A percentile compares a stretch with the other conserved stretches of the same genome.
Evolutionary conservation across 305 asterid species (phyloP).

Genomic region (Rubia peregrina): DNA sequence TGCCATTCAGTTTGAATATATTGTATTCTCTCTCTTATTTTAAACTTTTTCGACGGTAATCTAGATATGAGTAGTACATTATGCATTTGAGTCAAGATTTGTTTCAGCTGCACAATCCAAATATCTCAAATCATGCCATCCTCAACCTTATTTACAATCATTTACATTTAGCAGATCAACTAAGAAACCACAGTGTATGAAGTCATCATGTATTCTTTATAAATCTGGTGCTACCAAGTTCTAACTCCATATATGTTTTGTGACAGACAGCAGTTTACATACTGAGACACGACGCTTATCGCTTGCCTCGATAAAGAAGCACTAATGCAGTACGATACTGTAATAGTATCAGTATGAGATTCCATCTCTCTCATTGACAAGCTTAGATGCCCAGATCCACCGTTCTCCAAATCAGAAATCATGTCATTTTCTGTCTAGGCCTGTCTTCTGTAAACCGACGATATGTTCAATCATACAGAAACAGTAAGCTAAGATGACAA

Average conservation of each 20-base stretch:
- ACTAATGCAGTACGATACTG: too few species aligned
- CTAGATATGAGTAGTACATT: too few species aligned
- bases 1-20: too few species aligned
- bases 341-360: too few species aligned
- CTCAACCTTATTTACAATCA: neutral
- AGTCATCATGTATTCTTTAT: too few species aligned
- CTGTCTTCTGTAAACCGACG: conserved; percentile 35
- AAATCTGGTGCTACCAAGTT: too few species aligned
- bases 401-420: conserved; percentile 8
- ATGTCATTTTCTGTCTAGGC: conserved; percentile 20
- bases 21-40: too few species aligned
- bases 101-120: neutral
- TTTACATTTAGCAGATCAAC: conserved; percentile 1
- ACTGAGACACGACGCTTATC: neutral
- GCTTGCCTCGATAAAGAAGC: neutral
- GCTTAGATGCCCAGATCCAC: conserved; percentile 4
- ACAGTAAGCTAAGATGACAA: neutral
- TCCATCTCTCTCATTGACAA: conserved; percentile 8
- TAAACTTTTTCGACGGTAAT: too few species aligned
- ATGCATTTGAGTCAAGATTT: too few species aligned
- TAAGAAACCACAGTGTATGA: too few species aligned
- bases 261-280: neutral
- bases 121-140: neutral
- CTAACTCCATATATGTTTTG: neutral
- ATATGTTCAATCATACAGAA: neutral